Conservation (phyloP, 768 basidiomycete species). For the Cantharellus cinnabarinus region DNA sequence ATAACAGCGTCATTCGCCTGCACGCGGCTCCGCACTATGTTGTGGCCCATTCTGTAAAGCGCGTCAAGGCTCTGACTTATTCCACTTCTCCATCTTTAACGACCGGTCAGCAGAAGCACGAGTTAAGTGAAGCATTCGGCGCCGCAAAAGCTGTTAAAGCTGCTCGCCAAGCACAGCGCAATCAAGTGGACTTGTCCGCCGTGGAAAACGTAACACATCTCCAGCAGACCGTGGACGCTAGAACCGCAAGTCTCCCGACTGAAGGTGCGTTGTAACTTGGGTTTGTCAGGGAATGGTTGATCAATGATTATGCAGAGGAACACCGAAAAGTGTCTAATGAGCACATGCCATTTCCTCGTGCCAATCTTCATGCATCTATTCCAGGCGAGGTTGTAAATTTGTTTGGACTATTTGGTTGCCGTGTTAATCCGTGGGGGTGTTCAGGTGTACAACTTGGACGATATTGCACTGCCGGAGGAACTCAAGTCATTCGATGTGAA, state of each 20-base stretch:
- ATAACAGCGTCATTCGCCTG: constrained; percentile 46
- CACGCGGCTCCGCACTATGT: constrained; percentile 49
- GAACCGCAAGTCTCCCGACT: constrained; percentile 46
- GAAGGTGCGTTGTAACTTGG: constrained; percentile 27
- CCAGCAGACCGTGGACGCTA: constrained; percentile 63
- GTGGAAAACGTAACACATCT: constrained; percentile 76
- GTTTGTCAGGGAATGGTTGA: not conserved
- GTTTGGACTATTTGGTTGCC: not conserved
- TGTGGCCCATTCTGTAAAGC: constrained; percentile 61
- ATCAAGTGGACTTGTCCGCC: constrained; percentile 70
- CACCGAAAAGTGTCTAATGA: constrained; percentile 38
- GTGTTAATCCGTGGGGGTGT: not conserved
- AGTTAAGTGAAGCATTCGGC: constrained; percentile 84
- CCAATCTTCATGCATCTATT: constrained; percentile 41
- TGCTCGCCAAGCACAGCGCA: constrained; percentile 71
- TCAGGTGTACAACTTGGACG: constrained; percentile 42
- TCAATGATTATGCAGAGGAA: constrained; percentile 28
- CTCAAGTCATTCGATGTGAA: constrained; percentile 47
- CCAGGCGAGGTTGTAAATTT: constrained; percentile 32
- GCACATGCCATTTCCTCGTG: constrained; percentile 56
- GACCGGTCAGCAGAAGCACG: constrained; percentile 37
- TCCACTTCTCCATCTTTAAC: constrained; percentile 27
- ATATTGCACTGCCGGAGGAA: constrained; percentile 63
- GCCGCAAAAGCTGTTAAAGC: constrained; percentile 82
- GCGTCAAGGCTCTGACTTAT: constrained; percentile 44